Evolutionary conservation across 352 stramenopile genomes (phyloP), one percentile per base, ranked within the genome.

Genomic region (Pythium myriotylum): DNA sequence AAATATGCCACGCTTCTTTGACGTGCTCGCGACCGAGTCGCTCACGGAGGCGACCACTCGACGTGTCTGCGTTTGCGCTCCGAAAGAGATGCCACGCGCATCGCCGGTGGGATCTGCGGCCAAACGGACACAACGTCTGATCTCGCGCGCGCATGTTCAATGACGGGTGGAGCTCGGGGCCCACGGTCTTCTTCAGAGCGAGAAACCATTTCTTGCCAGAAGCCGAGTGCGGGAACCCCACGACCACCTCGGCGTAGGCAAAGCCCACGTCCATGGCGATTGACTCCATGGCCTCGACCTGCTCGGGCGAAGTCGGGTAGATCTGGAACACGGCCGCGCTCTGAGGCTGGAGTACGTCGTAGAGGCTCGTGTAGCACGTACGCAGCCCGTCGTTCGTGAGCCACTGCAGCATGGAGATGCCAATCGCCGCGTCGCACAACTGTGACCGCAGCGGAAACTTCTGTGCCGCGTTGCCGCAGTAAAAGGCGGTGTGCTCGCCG

Each of bases 401-500:
- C 84, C 84, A 94, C 62, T 94, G 84, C 19, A 94, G 62, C 84
- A 94, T 94, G 2, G 84, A 94, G 55, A 94, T 89, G 12, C 81
- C 77, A 47, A 92, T 86, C 41, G 78, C 81, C 29, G 67, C 68
- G 47, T 85, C 58, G 23, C 89, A 77, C 13, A 67, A 41, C 3
- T 57, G 62, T 0, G 32, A 17, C 22, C 84, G 84, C 50, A 94
- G 58, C 24, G 84, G 81, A 12, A 90, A 73, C 17, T 57, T 70
- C 45, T 89, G 84, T 9, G 69, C 82, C 16, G 81, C 84, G 59
- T 92, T 88, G 35, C 79, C 83, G 57, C 80, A 75, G 53, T 84
- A 90, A 54, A 89, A 89, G 16, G 47, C 54, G 17, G 54, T 50
- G 46, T 42, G 40, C 22, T 53, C 24, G 26, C 51, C 51, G 29